Evolutionary conservation across 1,139 yeast species (phyloP).

Genomic region (Saccharomyces uvarum): DNA sequence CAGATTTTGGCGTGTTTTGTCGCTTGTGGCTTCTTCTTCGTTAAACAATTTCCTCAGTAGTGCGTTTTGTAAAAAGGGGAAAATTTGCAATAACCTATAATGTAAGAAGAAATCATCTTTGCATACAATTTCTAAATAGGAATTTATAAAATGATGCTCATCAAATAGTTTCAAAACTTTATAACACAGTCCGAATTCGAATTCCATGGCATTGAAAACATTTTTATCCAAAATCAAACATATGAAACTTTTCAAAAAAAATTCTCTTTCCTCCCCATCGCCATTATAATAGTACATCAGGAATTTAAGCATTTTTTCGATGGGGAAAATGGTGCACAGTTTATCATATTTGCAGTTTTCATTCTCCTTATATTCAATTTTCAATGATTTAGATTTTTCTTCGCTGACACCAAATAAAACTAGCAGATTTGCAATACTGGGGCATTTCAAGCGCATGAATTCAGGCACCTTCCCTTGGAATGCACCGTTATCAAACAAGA

Average conservation of each 20-base stretch:
- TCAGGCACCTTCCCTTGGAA: neutral
- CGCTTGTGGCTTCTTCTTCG: slow-evolving; percentile 1
- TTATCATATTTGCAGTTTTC: slow-evolving; percentile 16
- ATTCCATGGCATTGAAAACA: slow-evolving; percentile 20
- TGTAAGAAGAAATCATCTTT: slow-evolving; percentile 20
- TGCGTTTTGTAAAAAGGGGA: slow-evolving; percentile 16
- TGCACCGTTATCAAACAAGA: neutral
- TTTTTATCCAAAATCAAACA: slow-evolving; percentile 26
- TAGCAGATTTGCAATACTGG: slow-evolving; percentile 6
- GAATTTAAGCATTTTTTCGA: slow-evolving; percentile 16
- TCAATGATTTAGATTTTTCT: slow-evolving; percentile 5
- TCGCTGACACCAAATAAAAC: slow-evolving; percentile 16
- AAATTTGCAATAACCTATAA: slow-evolving; percentile 18
- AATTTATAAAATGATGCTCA: slow-evolving; percentile 6
- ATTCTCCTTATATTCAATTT: slow-evolving; percentile 3
- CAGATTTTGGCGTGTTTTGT: slow-evolving; percentile 4
- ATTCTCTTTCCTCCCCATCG: neutral
- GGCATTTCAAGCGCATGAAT: slow-evolving; percentile 6
- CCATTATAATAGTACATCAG: slow-evolving; percentile 7
- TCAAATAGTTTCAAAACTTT: slow-evolving; percentile 1
- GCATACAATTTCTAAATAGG: slow-evolving; percentile 15
- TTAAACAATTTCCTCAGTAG: slow-evolving; percentile 13
- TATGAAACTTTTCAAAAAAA: slow-evolving; percentile 14
- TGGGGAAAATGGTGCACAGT: slow-evolving; percentile 17
- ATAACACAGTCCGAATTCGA: slow-evolving; percentile 15